Evolutionary conservation across 805 yeast genomes (phyloP).

Genomic region (Teunomyces pallodes): DNA sequence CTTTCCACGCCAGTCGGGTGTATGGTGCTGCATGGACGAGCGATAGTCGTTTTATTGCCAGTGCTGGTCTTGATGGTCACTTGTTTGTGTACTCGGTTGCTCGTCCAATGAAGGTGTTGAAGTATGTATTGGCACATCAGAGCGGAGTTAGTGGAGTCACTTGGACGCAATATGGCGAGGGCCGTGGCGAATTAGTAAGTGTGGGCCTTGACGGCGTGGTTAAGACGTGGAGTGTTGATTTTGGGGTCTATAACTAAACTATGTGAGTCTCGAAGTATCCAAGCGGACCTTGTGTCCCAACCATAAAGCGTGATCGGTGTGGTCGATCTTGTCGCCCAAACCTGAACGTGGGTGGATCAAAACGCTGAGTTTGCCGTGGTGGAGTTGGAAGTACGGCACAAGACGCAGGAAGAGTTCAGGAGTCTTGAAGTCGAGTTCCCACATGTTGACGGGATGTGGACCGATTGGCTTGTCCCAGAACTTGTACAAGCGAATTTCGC

Average conservation of each 20-base stretch:
- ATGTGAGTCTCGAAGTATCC: constrained; percentile 12
- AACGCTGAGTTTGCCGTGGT: constrained; percentile 52
- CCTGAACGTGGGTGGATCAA: constrained; percentile 52
- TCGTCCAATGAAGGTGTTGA: constrained; percentile 74
- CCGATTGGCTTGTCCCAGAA: constrained; percentile 51
- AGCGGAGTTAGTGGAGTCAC: constrained; percentile 76
- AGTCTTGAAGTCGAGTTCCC: constrained; percentile 51
- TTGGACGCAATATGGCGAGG: constrained; percentile 54
- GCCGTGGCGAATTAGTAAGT: constrained; percentile 47
- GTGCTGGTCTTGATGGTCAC: constrained; percentile 83
- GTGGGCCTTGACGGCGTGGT: constrained; percentile 82
- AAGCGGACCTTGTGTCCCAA: constrained; percentile 44
- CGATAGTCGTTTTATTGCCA: constrained; percentile 68
- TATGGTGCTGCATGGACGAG: constrained; percentile 75
- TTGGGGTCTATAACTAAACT: constrained; percentile 9
- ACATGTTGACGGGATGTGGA: constrained; percentile 60
- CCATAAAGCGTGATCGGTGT: constrained; percentile 57
- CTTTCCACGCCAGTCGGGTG: constrained; percentile 86
- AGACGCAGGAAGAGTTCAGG: constrained; percentile 44
- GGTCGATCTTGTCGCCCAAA: constrained; percentile 44
- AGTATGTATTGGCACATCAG: constrained; percentile 77
- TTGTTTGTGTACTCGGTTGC: constrained; percentile 76
- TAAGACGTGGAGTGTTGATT: constrained; percentile 63
- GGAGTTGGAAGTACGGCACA: constrained; percentile 50
- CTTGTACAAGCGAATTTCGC: constrained; percentile 42